phyloP scores from a whole-genome alignment of 306 rosid species.

The peach (Prunus persica) region DNA sequence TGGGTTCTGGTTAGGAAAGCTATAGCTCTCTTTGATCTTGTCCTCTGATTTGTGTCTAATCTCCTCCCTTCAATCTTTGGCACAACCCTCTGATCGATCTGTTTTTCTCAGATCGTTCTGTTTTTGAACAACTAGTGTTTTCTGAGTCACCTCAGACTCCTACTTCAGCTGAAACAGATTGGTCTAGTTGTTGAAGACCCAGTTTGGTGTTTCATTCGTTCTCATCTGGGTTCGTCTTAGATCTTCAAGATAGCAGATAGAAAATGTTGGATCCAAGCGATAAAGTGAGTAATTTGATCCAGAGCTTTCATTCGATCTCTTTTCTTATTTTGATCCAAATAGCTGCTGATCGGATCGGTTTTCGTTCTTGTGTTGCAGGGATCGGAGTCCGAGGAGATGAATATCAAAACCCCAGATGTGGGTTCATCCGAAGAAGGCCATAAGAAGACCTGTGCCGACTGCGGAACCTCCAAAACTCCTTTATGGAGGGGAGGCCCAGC shows the following conservation, averaged over 20 bases:
- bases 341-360: slow-evolving; percentile 32
- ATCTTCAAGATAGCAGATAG: slow-evolving; percentile 26
- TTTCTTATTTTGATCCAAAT: background rate
- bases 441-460: slow-evolving; percentile 88
- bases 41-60: slow-evolving; percentile 5
- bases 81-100: slow-evolving; percentile 14
- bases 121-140: background rate
- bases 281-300: slow-evolving; percentile 48
- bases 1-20: background rate
- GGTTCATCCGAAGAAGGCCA: slow-evolving; percentile 50
- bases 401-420: slow-evolving; percentile 38
- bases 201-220: slow-evolving; percentile 1
- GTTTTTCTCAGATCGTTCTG: slow-evolving; percentile 19
- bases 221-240: slow-evolving; percentile 34
- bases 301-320: background rate
- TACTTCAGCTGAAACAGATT: background rate
- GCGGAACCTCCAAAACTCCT: slow-evolving; percentile 91
- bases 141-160: background rate
- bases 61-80: background rate
- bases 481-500: slow-evolving; percentile 99
- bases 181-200: background rate
- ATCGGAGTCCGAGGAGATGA: slow-evolving; percentile 67
- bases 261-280: slow-evolving; percentile 64
- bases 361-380: slow-evolving; percentile 44
- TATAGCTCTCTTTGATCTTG: background rate